Evolutionary conservation across 805 yeast genomes (phyloP).

Genomic region (Hanseniaspora osmophila): DNA sequence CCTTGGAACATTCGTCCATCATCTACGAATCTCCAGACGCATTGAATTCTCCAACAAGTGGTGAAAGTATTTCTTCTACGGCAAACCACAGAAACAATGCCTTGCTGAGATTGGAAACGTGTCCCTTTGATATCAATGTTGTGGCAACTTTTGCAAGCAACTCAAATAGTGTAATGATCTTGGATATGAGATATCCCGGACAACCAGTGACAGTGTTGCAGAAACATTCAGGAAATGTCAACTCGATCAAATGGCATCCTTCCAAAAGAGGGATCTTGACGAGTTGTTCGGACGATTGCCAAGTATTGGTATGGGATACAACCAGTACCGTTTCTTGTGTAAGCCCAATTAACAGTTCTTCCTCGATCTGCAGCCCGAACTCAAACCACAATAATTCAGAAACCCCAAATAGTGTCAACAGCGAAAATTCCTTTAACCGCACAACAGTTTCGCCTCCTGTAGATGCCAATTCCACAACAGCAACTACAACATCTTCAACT

Average conservation of each 20-base stretch:
- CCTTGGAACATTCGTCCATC: slow-evolving; percentile 86
- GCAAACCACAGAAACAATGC: slow-evolving; percentile 29
- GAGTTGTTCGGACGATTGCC: slow-evolving; percentile 62
- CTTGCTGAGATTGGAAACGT: slow-evolving; percentile 60
- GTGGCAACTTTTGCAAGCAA: slow-evolving; percentile 71
- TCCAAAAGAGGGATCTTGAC: slow-evolving; percentile 38
- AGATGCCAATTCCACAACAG: no score
- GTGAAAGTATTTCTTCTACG: neutral
- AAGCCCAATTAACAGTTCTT: neutral
- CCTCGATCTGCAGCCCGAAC: no score
- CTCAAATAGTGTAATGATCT: slow-evolving; percentile 47
- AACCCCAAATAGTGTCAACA: neutral
- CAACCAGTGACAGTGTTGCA: slow-evolving; percentile 56
- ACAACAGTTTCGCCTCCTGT: no score
- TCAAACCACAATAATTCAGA: no score
- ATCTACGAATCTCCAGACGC: slow-evolving; percentile 57
- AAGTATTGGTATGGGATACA: slow-evolving; percentile 57
- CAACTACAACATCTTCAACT: no score
- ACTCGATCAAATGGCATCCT: slow-evolving; percentile 79
- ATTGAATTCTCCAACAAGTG: neutral
- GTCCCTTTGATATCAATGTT: slow-evolving; percentile 66
- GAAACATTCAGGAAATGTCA: slow-evolving; percentile 56
- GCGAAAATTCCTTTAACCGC: neutral
- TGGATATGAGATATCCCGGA: slow-evolving; percentile 85
- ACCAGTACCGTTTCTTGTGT: slow-evolving; percentile 14